Evolutionary conservation across 2,329 filamentous ascomycete genomes (phyloP).

Genomic region (Beauveria asiatica): DNA sequence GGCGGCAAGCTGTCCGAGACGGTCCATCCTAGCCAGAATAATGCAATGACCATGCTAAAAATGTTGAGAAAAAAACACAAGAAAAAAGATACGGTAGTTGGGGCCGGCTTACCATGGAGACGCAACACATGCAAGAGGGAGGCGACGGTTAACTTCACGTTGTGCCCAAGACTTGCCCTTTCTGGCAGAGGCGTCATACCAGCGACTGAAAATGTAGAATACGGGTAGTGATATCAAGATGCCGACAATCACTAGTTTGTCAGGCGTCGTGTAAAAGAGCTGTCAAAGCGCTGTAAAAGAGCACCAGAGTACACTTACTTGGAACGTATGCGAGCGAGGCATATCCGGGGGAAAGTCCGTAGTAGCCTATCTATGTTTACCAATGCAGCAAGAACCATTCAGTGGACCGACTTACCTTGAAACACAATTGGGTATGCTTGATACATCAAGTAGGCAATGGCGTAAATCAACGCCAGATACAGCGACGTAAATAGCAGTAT

Average conservation of each 20-base stretch:
- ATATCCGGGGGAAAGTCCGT: conserved; percentile 37
- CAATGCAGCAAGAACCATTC: background rate
- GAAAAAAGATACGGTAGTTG: conserved; percentile 24
- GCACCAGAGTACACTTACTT: conserved; percentile 27
- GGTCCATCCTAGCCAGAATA: conserved; percentile 55
- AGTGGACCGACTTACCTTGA: conserved; percentile 17
- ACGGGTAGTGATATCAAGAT: conserved; percentile 16
- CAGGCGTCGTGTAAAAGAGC: background rate
- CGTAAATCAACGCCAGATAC: conserved; percentile 43
- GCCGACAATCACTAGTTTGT: conserved; percentile 22
- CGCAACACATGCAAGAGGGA: conserved; percentile 44
- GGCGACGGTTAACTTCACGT: conserved; percentile 25
- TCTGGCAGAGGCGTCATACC: conserved; percentile 18
- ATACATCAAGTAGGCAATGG: conserved; percentile 44
- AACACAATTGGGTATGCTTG: conserved; percentile 43
- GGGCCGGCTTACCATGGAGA: conserved; percentile 49
- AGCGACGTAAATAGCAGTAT: conserved; percentile 39
- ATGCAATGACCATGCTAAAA: conserved; percentile 43
- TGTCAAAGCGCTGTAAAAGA: too few relatives aligned
- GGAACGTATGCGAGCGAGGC: conserved; percentile 40
- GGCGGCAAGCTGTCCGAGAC: conserved; percentile 29
- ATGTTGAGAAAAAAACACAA: conserved; percentile 17
- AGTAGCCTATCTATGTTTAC: conserved; percentile 18
- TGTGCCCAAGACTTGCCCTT: conserved; percentile 24
- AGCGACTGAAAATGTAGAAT: conserved; percentile 21